Evolutionary conservation across 176 grass and related monocot genomes (phyloP).

Genomic region (Oryza glaberrima): DNA sequence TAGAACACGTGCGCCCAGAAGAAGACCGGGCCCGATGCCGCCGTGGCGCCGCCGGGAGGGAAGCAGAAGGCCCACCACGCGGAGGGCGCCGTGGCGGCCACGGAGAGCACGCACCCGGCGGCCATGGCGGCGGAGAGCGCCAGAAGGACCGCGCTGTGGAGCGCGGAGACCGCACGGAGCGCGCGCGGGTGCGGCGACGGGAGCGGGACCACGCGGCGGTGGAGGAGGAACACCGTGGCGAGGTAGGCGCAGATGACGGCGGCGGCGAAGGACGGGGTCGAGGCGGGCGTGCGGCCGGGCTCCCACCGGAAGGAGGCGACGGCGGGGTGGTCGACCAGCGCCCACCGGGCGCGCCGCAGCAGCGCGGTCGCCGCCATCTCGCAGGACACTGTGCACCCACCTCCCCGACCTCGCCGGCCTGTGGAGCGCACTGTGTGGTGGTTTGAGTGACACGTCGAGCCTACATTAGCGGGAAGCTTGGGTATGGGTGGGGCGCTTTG

Average conservation of each 20-base stretch:
- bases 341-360: constrained; percentile 47
- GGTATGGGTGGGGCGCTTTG: not conserved
- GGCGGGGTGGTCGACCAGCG: constrained; percentile 73
- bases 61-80: constrained; percentile 68
- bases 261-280: constrained; percentile 60
- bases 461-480: not conserved
- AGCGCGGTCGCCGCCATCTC: constrained; percentile 39
- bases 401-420: not conserved
- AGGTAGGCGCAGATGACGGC: constrained; percentile 68
- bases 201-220: constrained; percentile 57
- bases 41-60: constrained; percentile 48
- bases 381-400: not conserved
- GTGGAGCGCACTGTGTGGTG: not conserved
- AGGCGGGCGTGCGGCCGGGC: constrained; percentile 57
- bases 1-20: constrained; percentile 96
- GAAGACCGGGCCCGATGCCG: constrained; percentile 68
- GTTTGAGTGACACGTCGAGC: constrained; percentile 29
- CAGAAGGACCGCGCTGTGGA: constrained; percentile 75
- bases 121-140: constrained; percentile 74
- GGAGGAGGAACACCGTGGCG: constrained; percentile 65
- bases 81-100: constrained; percentile 40
- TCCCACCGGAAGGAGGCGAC: constrained; percentile 73
- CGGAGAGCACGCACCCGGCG: constrained; percentile 68
- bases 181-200: constrained; percentile 32
- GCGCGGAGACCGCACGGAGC: constrained; percentile 57